These are phyloP conservation scores for Truncatella angustata DNA, from an alignment of 2,329 filamentous ascomycete species.

Conservation along the genomic window DNA sequence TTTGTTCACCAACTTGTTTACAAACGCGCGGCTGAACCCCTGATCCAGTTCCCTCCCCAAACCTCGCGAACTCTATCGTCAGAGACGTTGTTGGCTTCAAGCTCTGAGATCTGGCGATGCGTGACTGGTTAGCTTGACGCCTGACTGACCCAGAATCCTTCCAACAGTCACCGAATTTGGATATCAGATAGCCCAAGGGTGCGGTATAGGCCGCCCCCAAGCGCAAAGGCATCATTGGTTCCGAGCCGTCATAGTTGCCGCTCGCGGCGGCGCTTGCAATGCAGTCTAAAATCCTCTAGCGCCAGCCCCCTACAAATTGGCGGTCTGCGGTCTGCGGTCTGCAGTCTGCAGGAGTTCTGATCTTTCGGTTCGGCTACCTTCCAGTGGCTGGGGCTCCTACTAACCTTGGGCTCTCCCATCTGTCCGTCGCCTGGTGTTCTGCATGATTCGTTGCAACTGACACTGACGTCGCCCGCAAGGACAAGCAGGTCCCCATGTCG, in stretches of 20 bases:
- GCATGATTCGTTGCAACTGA: neutral
- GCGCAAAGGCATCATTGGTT: neutral
- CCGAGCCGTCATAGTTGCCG: neutral
- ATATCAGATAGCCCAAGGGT: neutral
- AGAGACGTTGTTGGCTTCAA: neutral
- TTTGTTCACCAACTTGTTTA: neutral
- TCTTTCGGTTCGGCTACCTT: neutral
- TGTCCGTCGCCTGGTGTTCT: neutral
- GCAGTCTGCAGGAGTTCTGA: neutral
- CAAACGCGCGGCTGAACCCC: neutral
- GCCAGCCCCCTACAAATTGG: neutral
- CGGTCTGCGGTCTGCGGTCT: no score
- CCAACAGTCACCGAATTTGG: neutral
- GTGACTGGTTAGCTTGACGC: neutral
- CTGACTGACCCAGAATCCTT: neutral
- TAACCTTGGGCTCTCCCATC: no score
- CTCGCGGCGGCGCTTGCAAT: neutral
- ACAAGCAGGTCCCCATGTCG: neutral
- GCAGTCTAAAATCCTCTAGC: neutral
- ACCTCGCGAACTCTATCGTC: neutral
- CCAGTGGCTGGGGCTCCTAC: neutral
- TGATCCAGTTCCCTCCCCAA: neutral
- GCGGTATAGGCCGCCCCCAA: neutral
- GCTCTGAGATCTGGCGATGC: no score
- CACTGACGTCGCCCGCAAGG: neutral